Evolutionary conservation across 225 moss, liverwort and hornwort genomes (phyloP), one percentile per base, ranked within the genome.

Genomic region (Physcomitrellopsis africana): DNA sequence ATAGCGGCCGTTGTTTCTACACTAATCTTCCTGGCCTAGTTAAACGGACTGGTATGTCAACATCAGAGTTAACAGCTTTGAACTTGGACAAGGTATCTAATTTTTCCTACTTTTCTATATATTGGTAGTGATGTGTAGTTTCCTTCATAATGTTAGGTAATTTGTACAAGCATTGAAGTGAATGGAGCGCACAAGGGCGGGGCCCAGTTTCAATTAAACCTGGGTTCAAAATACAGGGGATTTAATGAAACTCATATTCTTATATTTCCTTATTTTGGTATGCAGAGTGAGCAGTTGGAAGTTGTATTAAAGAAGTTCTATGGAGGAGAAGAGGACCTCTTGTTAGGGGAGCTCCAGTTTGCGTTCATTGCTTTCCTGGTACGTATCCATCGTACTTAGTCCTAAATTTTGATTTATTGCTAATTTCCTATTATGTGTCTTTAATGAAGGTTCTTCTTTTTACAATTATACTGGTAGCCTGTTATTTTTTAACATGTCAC

Each of bases 341-440:
- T 99, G 60, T 68, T 99, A 79, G 99, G 99, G 27, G 95, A 99
- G 85, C 82, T 99, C 23, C 99, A 99, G 76, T 95, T 99, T 65
- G 80, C 86, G 58, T 99, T 92, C 68, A 79, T 99, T 77, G 89
- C 95, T 64, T 99, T 99, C 77, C 73, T 99, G 90, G 99, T 95
- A 65, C 56, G 69, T 72, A n/a, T 68, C 55, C 44, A 67, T 63
- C n/a, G 43, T 43, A 44, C 18, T 45, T 46, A 53, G 2, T 63
- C 52, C 58, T 72, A 10, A 12, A 20, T 32, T 72, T 73, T 62
- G 49, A 69, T n/a, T 18, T 72, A 47, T 32, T 37, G 32, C 32
- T 2, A 20, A 18, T 26, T 74, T 62, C 37, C 32, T 23, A n/a
- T 77, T 64, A 62, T 48, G 57, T 42, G 53, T 74, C 44, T 13